Evolutionary conservation across 495 filamentous ascomycete genomes (phyloP), one percentile per base, ranked within the genome.

Genomic region (Penicillium subrubescens): DNA sequence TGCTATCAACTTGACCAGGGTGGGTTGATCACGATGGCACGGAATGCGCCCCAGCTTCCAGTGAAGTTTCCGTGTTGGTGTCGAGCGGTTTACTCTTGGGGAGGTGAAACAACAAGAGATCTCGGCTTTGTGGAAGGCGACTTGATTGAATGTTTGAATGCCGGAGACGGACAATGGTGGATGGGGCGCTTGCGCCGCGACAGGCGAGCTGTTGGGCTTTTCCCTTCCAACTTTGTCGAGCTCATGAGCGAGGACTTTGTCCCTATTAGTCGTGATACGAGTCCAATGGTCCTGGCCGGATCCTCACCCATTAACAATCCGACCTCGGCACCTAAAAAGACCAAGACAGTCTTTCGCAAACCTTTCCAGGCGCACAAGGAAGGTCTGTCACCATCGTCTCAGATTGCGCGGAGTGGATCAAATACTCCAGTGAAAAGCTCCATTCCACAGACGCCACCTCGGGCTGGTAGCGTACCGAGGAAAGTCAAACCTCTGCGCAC

Each of bases 141-240:
- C 78, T 79, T 98, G 63, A 99, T 99, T 72, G 95, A 99, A 86
- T 97, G 93, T 73, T 83, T 99, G 21, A 99, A 98, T 75, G 95
- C 95, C 3, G 95, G 95, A 57, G 95, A 99, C 78, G 96, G 96
- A 31, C 91, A 90, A 58, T 99, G 95, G 96, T 99, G 95, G 95
- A 97, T 92, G 79, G 95, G 95, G 29, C 87, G 94, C 53, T 73
- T 98, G 72, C 88, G 87, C 66, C 86, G 96, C 61, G 95, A 98
- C 74, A 88, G 89, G 73, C 85, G 92, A 63, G 93, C 93, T 67
- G 87, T 96, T 66, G 95, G 95, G 51, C 77, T 95, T 23, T 99
- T 99, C 70, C 95, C 95, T 2, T 97, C 94, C 48, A 99, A 99
- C 75, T 99, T 97, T 74, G 95, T 99, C 64, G 87, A 96, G 70